phyloP scores from a whole-genome alignment of 2,329 filamentous ascomycete species.

The Teratosphaeria epicoccoides region DNA sequence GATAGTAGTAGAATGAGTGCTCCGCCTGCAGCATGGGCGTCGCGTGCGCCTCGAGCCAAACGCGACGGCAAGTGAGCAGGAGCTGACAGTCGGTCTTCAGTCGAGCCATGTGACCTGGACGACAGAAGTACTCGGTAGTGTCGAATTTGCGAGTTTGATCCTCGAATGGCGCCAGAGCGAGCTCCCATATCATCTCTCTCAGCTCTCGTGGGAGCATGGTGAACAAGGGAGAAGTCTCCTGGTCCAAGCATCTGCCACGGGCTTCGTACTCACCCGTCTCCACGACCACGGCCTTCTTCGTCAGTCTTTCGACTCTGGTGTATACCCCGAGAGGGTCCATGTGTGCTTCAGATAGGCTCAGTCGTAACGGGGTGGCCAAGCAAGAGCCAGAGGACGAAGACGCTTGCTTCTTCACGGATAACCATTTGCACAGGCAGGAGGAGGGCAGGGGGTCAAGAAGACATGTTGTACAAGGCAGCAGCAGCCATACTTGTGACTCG shows the following conservation, averaged over 20 bases:
- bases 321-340: background rate
- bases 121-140: conserved; percentile 21
- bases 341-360: background rate
- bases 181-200: conserved; percentile 27
- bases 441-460: background rate
- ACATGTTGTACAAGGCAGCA: no score
- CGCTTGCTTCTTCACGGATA: background rate
- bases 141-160: conserved; percentile 16
- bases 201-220: conserved; percentile 23
- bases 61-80: conserved; percentile 27
- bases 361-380: background rate
- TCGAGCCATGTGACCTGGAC: conserved; percentile 23
- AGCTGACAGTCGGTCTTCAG: conserved; percentile 16
- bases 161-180: conserved; percentile 23
- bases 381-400: background rate
- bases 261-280: background rate
- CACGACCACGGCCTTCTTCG: background rate
- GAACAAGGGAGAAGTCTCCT: conserved; percentile 13
- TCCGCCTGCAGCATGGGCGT: conserved; percentile 23
- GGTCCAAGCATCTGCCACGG: background rate
- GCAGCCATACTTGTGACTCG: no score
- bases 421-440: background rate
- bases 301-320: background rate
- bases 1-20: conserved; percentile 16
- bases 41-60: conserved; percentile 25